Evolutionary conservation across 192 early-diverging fungal genomes (phyloP).

Genomic region (Podila epigama): DNA sequence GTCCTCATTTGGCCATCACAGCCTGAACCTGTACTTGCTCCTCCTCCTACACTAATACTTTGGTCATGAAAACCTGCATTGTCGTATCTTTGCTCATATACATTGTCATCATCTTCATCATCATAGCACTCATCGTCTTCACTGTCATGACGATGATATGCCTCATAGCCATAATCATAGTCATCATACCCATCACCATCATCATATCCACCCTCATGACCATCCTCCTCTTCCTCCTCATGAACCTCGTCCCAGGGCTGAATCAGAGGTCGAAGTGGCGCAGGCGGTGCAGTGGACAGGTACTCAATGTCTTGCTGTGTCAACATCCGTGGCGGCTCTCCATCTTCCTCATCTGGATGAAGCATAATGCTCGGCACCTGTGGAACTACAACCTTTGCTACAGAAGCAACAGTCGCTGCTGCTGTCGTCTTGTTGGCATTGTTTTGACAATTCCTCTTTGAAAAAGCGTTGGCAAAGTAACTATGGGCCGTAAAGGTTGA

Average conservation of each 20-base stretch:
- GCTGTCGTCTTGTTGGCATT: not conserved
- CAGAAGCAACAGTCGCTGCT: not conserved
- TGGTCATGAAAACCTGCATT: not conserved
- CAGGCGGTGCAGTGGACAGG: constrained; percentile 27
- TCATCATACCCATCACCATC: constrained; percentile 19
- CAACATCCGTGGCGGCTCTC: constrained; percentile 18
- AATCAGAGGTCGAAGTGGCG: constrained; percentile 9
- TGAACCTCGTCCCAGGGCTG: constrained; percentile 25
- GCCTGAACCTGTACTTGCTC: not conserved
- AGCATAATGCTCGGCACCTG: constrained; percentile 29
- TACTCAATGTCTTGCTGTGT: constrained; percentile 41
- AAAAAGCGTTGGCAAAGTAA: constrained; percentile 11
- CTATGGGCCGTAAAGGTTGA: not conserved
- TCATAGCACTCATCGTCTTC: constrained; percentile 2
- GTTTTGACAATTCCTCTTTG: constrained; percentile 15
- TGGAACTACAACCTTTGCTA: not conserved
- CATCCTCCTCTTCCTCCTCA: too few relatives aligned
- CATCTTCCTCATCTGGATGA: constrained; percentile 44
- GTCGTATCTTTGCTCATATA: not conserved
- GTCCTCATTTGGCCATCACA: not conserved
- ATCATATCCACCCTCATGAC: not conserved
- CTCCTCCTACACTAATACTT: too few relatives aligned
- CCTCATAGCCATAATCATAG: constrained; percentile 26
- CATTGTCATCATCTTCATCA: constrained; percentile 2
- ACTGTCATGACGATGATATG: constrained; percentile 6